Base-by-base conservation (phyloP, 305 asterid genomes). In the Andrographis paniculata region DNA sequence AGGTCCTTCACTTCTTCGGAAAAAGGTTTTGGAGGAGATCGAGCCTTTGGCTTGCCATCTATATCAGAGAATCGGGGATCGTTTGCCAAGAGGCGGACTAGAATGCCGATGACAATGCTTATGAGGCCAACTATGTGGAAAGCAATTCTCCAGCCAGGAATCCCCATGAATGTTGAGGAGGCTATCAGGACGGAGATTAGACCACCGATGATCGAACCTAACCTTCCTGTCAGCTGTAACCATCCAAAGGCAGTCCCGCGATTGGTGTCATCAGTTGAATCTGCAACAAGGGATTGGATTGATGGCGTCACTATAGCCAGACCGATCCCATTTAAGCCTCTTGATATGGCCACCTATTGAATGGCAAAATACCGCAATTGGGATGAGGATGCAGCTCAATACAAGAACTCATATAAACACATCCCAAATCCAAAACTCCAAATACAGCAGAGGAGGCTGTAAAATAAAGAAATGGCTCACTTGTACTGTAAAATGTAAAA, bases 121-220 rank as follows among this genome's bases (percentile, higher is more conserved):
- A 87, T 16, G 8, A 72, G 16, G 24, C 78, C 94, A 24, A 87
- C 93, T 10, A 87, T 50, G 73, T 78, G 82, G 60, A 87, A 87
- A 9, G 94, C 81, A 0, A 87, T 44, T 59, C 96, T 70, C 96
- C 96, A 87, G 30, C 96, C 96, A 0, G 93, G 74, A 15, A 87
- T 69, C 5, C 96, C 96, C 74, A 76, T 48, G 67, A 78, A 53
- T 1, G 93, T 40, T 0, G 78, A 60, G 41, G 81, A 68, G 45
- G 93, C 93, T 20, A 87, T 20, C 2, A 87, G 57, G 20, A 80
- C 79, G 0, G 94, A 69, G 16, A 69, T 11, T 20, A 74, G 68
- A 8, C 95, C 95, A n/a, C 95, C 95, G 24, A 80, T 65, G 23
- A 78, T 72, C 20, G 87, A 68, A 5, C 93, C 95, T 4, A 80